A percentile compares a stretch with the other conserved stretches of the same genome.
Conservation (phyloP, 164 flowering plant genomes). For the Chimonanthus salicifolius region DNA sequence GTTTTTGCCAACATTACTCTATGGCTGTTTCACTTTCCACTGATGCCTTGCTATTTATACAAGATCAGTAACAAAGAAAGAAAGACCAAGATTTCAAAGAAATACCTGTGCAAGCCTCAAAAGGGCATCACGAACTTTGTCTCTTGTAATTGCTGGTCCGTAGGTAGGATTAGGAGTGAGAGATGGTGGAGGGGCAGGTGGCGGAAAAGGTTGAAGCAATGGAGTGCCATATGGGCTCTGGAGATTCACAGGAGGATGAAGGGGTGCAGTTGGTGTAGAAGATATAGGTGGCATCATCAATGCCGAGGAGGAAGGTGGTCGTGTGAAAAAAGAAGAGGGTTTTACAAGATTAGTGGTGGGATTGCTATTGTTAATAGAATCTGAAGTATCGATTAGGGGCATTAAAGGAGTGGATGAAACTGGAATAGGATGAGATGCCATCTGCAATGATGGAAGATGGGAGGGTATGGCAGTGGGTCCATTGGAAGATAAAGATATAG, state of each 20-base stretch:
- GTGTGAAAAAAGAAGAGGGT: conserved; percentile 39
- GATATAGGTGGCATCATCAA: conserved; percentile 36
- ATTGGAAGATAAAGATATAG: conserved; percentile 25
- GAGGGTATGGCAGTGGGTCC: conserved; percentile 25
- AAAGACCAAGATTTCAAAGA: background rate
- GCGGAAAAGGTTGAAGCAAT: conserved; percentile 87
- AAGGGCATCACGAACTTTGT: conserved; percentile 79
- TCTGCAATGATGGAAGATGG: conserved; percentile 32
- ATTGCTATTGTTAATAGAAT: conserved; percentile 29
- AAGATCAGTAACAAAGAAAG: background rate
- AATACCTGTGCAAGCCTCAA: conserved; percentile 68
- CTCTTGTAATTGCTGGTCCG: conserved; percentile 54
- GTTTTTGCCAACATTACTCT: background rate
- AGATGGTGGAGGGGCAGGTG: conserved; percentile 80
- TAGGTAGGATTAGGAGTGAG: conserved; percentile 47
- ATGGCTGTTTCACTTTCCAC: background rate
- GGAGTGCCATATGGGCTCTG: conserved; percentile 79
- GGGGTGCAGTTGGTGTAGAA: conserved; percentile 54
- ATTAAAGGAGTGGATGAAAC: conserved; percentile 38
- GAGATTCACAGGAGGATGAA: conserved; percentile 45
- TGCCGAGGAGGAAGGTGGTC: conserved; percentile 37
- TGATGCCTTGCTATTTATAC: background rate
- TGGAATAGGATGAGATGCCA: conserved; percentile 37
- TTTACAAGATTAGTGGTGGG: conserved; percentile 40
- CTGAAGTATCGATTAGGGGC: conserved; percentile 43